Percentiles rank a stretch among this genome's conserved stretches.
Conservation (phyloP, 1,139 yeast species). For the Sugiyamaella grinbergsii region DNA sequence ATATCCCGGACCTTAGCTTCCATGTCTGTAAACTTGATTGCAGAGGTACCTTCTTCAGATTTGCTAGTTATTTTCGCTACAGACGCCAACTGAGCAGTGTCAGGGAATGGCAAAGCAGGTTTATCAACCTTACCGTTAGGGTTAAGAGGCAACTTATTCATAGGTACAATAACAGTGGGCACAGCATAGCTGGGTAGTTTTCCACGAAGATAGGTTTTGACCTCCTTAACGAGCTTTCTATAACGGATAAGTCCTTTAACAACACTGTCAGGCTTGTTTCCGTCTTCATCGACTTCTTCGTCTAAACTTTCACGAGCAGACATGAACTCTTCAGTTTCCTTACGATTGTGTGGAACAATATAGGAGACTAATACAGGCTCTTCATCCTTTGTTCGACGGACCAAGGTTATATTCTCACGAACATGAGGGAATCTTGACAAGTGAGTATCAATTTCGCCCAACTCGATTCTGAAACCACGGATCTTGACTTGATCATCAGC, state of each 20-base stretch:
- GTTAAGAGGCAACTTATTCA: conserved; percentile 83
- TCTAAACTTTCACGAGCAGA: conserved; percentile 56
- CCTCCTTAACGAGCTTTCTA: conserved; percentile 74
- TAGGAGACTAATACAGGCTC: conserved; percentile 91
- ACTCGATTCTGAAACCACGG: conserved; percentile 96
- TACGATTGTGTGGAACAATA: conserved; percentile 78
- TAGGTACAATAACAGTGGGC: conserved; percentile 87
- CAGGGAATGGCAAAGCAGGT: conserved; percentile 95
- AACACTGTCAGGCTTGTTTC: conserved; percentile 53
- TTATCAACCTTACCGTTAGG: conserved; percentile 99
- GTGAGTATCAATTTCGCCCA: conserved; percentile 98
- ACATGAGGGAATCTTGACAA: conserved; percentile 89
- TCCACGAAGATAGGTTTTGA: conserved; percentile 78
- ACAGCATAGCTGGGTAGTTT: conserved; percentile 92
- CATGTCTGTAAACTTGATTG: conserved; percentile 52
- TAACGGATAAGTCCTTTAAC: conserved; percentile 79
- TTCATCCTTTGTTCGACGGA: conserved; percentile 88
- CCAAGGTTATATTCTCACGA: conserved; percentile 89
- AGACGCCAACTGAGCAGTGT: conserved; percentile 75
- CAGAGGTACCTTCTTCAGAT: conserved; percentile 21
- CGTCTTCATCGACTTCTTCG: conserved; percentile 50
- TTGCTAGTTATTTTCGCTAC: conserved; percentile 52
- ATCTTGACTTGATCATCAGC: conserved; percentile 99
- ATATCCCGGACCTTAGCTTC: conserved; percentile 74
- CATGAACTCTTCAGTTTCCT: conserved; percentile 47